Evolutionary conservation across 306 rosid species (phyloP).

Genomic region (Fragaria iinumae): DNA sequence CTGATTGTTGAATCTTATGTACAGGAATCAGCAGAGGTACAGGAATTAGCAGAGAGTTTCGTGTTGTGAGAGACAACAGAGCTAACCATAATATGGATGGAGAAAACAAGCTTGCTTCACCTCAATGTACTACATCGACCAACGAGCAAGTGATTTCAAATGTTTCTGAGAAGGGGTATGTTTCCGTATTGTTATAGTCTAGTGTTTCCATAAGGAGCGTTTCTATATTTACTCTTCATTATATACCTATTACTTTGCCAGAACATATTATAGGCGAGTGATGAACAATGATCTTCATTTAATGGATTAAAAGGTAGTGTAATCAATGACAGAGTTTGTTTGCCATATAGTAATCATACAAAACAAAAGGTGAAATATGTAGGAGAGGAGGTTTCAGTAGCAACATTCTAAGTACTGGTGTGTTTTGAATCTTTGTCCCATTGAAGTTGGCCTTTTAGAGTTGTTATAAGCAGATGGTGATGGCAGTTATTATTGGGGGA

Average conservation of each 20-base stretch:
- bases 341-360: background rate
- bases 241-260: background rate
- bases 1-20: conserved; percentile 35
- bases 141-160: conserved; percentile 31
- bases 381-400: background rate
- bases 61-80: conserved; percentile 92
- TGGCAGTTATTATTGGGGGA: background rate
- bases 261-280: background rate
- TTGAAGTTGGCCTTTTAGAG: background rate
- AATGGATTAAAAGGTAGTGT: background rate
- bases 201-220: background rate
- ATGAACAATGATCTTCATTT: background rate
- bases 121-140: conserved; percentile 38
- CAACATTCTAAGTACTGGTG: background rate
- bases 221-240: background rate
- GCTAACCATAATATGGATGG: conserved; percentile 49
- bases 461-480: background rate
- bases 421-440: background rate
- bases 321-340: background rate
- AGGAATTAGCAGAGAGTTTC: conserved; percentile 81
- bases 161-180: conserved; percentile 65
- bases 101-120: conserved; percentile 63
- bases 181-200: conserved; percentile 9
- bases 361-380: background rate
- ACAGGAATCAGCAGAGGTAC: conserved; percentile 65